Percentiles rank a stretch among this genome's conserved stretches.
phyloP scores from a whole-genome alignment of 345 rosid genomes.

The Acer negundo region DNA sequence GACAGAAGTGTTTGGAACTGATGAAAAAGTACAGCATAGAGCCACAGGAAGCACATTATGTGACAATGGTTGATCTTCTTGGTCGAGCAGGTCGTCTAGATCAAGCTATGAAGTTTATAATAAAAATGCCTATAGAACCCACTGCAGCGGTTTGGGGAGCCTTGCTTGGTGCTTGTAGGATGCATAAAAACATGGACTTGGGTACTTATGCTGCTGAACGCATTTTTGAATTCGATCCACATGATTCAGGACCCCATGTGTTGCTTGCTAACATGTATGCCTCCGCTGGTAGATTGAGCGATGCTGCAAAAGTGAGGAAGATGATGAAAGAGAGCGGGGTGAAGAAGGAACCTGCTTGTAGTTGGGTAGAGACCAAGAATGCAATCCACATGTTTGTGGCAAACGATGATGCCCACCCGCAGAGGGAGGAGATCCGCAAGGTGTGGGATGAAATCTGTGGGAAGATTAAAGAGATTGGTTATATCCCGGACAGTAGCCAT shows the following conservation, averaged over 20 bases:
- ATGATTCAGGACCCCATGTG: slow-evolving; percentile 57
- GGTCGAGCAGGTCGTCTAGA: slow-evolving; percentile 65
- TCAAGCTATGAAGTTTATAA: slow-evolving; percentile 47
- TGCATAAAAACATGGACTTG: slow-evolving; percentile 60
- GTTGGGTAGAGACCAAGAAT: slow-evolving; percentile 69
- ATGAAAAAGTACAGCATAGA: slow-evolving; percentile 48
- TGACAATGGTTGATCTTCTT: slow-evolving; percentile 63
- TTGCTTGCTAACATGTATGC: slow-evolving; percentile 66
- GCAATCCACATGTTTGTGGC: slow-evolving; percentile 60
- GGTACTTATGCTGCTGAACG: slow-evolving; percentile 62
- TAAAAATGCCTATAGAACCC: slow-evolving; percentile 57
- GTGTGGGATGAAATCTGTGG: slow-evolving; percentile 50
- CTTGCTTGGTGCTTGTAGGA: slow-evolving; percentile 67
- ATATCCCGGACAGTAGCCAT: slow-evolving; percentile 59
- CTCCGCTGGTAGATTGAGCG: slow-evolving; percentile 57
- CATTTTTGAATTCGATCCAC: slow-evolving; percentile 55
- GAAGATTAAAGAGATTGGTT: slow-evolving; percentile 64
- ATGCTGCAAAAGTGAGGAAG: slow-evolving; percentile 59
- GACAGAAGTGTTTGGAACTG: slow-evolving; percentile 46
- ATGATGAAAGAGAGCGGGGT: slow-evolving; percentile 56
- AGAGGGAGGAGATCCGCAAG: slow-evolving; percentile 46
- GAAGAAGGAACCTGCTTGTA: slow-evolving; percentile 66
- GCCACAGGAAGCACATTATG: slow-evolving; percentile 49
- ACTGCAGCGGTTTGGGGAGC: slow-evolving; percentile 63
- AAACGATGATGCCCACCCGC: slow-evolving; percentile 61